A percentile compares a stretch with the other conserved stretches of the same genome.
These are phyloP conservation scores for Fusarium mexicanum DNA, from an alignment of 2,329 filamentous ascomycete species.

Conservation along the genomic window DNA sequence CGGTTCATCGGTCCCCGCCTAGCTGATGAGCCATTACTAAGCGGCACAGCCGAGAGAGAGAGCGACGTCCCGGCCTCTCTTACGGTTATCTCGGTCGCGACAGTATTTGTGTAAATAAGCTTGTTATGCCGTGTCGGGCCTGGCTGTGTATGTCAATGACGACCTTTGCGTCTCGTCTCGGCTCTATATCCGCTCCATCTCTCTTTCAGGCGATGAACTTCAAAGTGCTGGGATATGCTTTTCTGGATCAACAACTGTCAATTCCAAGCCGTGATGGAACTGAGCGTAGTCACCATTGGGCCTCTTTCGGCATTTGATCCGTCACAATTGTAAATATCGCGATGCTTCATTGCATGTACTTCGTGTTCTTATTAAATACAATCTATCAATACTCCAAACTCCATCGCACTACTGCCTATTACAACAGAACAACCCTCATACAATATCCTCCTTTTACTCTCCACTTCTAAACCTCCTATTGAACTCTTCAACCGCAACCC, in stretches of 20 bases:
- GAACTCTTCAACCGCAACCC: constrained; percentile 73
- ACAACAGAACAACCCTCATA: background rate
- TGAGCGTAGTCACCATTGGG: background rate
- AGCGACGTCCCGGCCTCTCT: background rate
- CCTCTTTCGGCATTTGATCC: rapidly evolving
- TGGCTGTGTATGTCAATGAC: background rate
- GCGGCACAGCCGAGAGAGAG: background rate
- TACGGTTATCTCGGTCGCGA: background rate
- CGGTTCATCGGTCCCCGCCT: background rate
- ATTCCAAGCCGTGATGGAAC: too few species aligned
- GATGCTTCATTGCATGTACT: background rate
- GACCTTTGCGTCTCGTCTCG: background rate
- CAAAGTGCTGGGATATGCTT: background rate
- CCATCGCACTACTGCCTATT: constrained; percentile 7
- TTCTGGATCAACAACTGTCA: background rate
- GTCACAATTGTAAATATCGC: background rate
- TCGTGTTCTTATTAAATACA: constrained; percentile 9
- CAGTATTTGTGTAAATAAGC: background rate
- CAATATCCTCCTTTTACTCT: constrained; percentile 37
- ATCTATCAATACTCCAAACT: constrained; percentile 15
- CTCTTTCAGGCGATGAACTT: background rate
- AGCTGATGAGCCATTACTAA: background rate
- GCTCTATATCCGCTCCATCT: background rate
- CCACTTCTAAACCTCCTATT: constrained; percentile 66
- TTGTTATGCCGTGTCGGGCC: background rate